Base-by-base conservation (phyloP, 305 asterid species). In the Fraxinus baroniana region DNA sequence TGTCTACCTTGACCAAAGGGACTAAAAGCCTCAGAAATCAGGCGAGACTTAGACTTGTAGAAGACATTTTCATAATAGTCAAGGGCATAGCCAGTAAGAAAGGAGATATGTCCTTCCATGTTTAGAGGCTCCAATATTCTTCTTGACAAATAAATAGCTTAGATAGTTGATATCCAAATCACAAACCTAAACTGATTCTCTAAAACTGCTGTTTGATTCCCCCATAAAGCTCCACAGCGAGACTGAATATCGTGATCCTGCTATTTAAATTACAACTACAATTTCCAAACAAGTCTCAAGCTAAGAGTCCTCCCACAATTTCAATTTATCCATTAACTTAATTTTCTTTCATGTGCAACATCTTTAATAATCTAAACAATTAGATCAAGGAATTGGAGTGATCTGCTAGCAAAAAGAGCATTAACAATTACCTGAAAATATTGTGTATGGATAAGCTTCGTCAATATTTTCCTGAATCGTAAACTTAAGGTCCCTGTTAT, bases 401-500 rank as follows among this genome's bases (percentile, higher is more conserved):
- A 46, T 77, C 81, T 81, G 82, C 71, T 49, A 82, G 83, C 35
- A 84, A 71, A 82, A 57, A 84, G 70, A 64, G 73, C 75, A 83
- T 62, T 75, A 72, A 80, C 71, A 80, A 78, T 85, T 89, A 96
- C 99, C 99, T 96, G 97, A 91, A 96, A 96, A 88, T 96, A 96
- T 80, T 91, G 97, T 36, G 90, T 84, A 83, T 96, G 99, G 41
- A 96, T 91, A 83, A 94, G 92, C 93, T 87, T 93, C 55, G 99
- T 96, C 90, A 96, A 89, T 55, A 93, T 90, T 83, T 91, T 91
- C 78, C 98, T 89, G 92, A 94, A 96, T 81, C 95, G 97, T 80
- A 94, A 88, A 85, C 98, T 93, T 87, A 96, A 88, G 87, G 97
- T 89, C 87, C 99, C 98, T 9, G 98, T 96, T 82, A 96, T 78